These are phyloP conservation scores for Hirschfeldia incana DNA, from an alignment of 345 rosid species.

Conservation along the genomic window DNA sequence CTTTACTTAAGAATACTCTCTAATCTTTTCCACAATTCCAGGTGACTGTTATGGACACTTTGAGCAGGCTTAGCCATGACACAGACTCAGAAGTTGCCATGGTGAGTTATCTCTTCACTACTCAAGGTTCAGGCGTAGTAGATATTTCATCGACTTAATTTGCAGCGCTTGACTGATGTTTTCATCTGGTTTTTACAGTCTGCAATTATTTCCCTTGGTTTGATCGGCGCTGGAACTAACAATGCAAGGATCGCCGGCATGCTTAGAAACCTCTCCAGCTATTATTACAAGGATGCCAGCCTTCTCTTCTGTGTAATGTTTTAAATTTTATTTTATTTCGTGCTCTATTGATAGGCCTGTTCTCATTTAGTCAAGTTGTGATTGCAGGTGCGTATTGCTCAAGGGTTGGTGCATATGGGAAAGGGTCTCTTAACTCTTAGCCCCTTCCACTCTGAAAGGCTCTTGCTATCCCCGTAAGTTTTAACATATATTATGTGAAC, in stretches of 20 bases:
- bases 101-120: slow-evolving; percentile 47
- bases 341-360: too few species aligned
- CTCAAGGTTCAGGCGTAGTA: background rate
- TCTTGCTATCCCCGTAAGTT: background rate
- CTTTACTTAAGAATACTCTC: background rate
- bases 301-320: slow-evolving; percentile 67
- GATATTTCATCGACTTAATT: background rate
- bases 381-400: background rate
- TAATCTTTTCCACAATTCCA: slow-evolving; percentile 26
- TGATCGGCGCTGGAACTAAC: slow-evolving; percentile 96
- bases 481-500: background rate
- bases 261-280: slow-evolving; percentile 97
- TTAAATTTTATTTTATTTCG: too few species aligned
- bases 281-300: slow-evolving; percentile 86
- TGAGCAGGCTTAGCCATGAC: slow-evolving; percentile 98
- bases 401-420: background rate
- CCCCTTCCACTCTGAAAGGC: background rate
- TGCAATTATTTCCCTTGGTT: slow-evolving; percentile 40
- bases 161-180: background rate
- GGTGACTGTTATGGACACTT: slow-evolving; percentile 96
- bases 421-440: slow-evolving; percentile 65
- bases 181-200: background rate
- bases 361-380: background rate
- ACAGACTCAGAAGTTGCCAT: slow-evolving; percentile 97
- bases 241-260: slow-evolving; percentile 94